Base-by-base conservation (phyloP, 441 rosid species). In the Monsonia emarginata region DNA sequence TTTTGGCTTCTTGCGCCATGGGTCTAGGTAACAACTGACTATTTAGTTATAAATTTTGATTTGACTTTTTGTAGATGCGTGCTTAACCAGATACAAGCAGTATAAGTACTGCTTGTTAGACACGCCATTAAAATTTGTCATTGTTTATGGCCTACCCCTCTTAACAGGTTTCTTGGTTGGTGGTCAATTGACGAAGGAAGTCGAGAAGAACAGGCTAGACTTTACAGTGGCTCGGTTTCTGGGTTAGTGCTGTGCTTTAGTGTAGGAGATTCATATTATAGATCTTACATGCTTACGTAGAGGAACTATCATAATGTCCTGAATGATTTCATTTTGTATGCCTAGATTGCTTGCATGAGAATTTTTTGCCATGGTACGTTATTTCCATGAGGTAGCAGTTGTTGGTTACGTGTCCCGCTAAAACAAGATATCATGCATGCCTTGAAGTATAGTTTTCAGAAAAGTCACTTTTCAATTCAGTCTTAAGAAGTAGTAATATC, bases 161-260 rank as follows among this genome's bases (percentile, higher is more conserved):
- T 40, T 19, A 30, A 67, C 77, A 84, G 91, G 76, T 66, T 84
- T 60, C 78, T 86, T 36, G 87, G 91, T 36, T 84, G 91, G 91
- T 86, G 91, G 87, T 86, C 88, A 13, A 82, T 86, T 62, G 91
- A 86, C 72, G 91, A 86, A 80, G 86, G 85, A 73, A 86, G 91
- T 65, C 75, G 79, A 57, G 85, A 82, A 65, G 88, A 84, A 66
- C 88, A 76, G 62, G 91, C 91, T 64, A 78, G 83, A 72, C 83
- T 86, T 25, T 86, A 84, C 66, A 71, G 75, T 60, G 78, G 84
- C 21, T 81, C 72, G 64, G 71, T 80, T 58, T 80, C 87, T 14
- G 85, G 89, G 91, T 84, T 54, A 50, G 83, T 71, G 30, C 69
- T n/a, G 22, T 59, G 22, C 32, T 68, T 68, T 50, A 61, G 22